Base-by-base conservation (phyloP, 805 yeast species). In the Candida wancherniae region DNA sequence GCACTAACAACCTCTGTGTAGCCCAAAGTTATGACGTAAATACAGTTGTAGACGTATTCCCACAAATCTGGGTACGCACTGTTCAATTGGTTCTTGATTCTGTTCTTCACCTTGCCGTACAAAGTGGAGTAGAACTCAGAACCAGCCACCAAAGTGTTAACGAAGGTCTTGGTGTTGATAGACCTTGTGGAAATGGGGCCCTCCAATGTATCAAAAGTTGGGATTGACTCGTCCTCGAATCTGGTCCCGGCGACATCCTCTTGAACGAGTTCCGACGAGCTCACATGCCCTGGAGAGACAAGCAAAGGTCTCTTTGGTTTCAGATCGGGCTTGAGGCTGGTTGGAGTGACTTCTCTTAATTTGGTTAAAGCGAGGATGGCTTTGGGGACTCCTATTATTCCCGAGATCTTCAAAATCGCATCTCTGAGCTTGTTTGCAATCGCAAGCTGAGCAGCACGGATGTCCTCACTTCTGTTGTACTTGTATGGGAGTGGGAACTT, bases 31-130 rank as follows among this genome's bases (percentile, higher is more conserved):
- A 94, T 86, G 1, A 84, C 75, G 51, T 88, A 88, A 10, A 82
- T 88, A 50, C 80, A 77, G 32, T 75, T 73, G 29, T 79, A 61
- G 0, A 90, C 75, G 48, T 70, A 83, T 37, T 72, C 67, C 80
- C 90, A 84, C 37, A 88, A 66, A 53, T 88, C 96, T 0, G 95
- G 95, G 54, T 86, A 86, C 10, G 95, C 82, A 0, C 72, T 60
- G 32, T 64, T 55, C 73, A 88, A 63, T 48, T 86, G 92, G 26
- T 65, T 67, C 22, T 67, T 68, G 16, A 88, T 84, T 15, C 94
- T 63, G 11, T 58, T 54, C 21, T 86, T 73, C 11, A 88, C 76
- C 51, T 86, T 87, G 30, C 78, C 79, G 52, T 88, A 88, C 1
- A 86, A 76, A 6, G 67, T 61, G 38, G 75, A 73, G 86, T 94